These are phyloP conservation scores for Trichoderma simmonsii DNA, from an alignment of 2,329 filamentous ascomycete genomes.

Conservation along the genomic window DNA sequence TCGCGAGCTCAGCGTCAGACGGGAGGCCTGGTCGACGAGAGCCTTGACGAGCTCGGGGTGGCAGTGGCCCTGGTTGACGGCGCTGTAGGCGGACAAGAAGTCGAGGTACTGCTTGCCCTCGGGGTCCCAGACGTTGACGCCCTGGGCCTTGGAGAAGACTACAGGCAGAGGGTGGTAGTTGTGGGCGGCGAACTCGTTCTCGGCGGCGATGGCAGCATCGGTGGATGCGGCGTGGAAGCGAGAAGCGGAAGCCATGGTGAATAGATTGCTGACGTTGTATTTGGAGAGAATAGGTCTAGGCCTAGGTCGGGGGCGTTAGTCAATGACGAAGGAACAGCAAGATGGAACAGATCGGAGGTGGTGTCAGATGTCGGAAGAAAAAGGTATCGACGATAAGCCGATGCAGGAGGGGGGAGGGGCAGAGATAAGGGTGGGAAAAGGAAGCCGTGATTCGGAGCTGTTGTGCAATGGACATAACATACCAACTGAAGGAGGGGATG, in stretches of 20 bases:
- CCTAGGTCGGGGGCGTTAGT: background rate
- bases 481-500: background rate
- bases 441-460: background rate
- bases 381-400: background rate
- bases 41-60: conserved; percentile 94
- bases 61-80: conserved; percentile 97
- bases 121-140: conserved; percentile 92
- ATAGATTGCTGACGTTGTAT: background rate
- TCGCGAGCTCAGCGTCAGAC: conserved; percentile 86
- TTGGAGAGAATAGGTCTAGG: background rate
- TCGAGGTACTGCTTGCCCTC: conserved; percentile 95
- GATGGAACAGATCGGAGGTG: background rate
- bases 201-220: conserved; percentile 71
- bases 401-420: conserved; percentile 7
- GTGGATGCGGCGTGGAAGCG: conserved; percentile 76
- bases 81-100: conserved; percentile 96
- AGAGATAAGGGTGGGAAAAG: background rate
- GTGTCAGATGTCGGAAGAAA: background rate
- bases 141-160: conserved; percentile 82
- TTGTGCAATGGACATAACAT: background rate
- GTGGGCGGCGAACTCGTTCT: conserved; percentile 86
- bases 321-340: background rate
- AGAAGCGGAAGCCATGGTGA: conserved; percentile 54
- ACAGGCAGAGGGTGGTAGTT: conserved; percentile 98
- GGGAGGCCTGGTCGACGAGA: conserved; percentile 81